Conservation (phyloP, 495 filamentous ascomycete species). For the Aspergillus sclerotioniger region DNA sequence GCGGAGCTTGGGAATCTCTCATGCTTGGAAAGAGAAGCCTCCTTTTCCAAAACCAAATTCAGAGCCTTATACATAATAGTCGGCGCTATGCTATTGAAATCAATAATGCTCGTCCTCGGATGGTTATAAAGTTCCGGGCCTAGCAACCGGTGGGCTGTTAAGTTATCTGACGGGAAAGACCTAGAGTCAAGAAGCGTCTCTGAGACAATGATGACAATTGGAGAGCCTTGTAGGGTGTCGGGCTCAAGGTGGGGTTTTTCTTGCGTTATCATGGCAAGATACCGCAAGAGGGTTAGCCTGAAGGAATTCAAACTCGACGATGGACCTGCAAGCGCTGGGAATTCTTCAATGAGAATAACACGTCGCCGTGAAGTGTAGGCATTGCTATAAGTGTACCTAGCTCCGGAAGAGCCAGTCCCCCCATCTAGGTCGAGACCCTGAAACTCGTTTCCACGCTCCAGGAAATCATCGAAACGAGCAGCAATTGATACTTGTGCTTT, state of each 20-base stretch:
- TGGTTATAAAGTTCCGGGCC: conserved; percentile 81
- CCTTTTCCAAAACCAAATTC: conserved; percentile 73
- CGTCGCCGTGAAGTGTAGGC: conserved; percentile 34
- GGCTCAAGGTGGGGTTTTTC: conserved; percentile 28
- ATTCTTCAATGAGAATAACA: conserved; percentile 89
- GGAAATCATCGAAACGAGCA: conserved; percentile 86
- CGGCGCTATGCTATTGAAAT: conserved; percentile 88
- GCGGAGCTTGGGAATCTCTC: conserved; percentile 64
- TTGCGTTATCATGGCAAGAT: conserved; percentile 55
- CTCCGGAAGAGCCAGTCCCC: not conserved
- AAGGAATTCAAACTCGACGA: conserved; percentile 71
- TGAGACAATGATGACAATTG: conserved; percentile 85
- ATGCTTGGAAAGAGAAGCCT: conserved; percentile 67
- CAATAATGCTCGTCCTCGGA: conserved; percentile 69
- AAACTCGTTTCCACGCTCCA: conserved; percentile 75
- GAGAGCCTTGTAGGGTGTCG: conserved; percentile 49
- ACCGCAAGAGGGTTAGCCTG: conserved; percentile 68
- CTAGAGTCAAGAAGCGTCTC: conserved; percentile 78
- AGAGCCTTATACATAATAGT: conserved; percentile 84
- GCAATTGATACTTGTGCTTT: conserved; percentile 63
- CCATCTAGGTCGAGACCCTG: conserved; percentile 62
- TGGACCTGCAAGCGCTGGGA: conserved; percentile 75
- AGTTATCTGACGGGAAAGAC: conserved; percentile 75
- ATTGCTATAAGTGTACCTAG: conserved; percentile 2
- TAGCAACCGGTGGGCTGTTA: conserved; percentile 85